These are phyloP conservation scores for Rhodomyrtus tomentosa DNA, from an alignment of 345 rosid genomes.

Conservation along the genomic window DNA sequence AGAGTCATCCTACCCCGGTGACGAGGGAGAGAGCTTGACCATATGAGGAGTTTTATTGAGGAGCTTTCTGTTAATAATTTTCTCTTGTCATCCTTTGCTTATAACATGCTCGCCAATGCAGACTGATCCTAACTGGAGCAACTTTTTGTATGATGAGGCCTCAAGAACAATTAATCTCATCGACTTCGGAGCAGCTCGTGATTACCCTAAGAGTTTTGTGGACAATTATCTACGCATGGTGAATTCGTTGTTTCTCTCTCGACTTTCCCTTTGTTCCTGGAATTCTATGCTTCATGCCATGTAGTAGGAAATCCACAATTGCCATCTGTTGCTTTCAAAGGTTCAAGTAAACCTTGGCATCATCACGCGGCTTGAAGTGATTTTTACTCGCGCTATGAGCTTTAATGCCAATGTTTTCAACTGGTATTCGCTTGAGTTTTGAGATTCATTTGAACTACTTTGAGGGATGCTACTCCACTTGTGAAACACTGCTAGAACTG, in stretches of 20 bases:
- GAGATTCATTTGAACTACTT: not conserved
- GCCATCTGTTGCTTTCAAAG: not conserved
- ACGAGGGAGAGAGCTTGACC: not conserved
- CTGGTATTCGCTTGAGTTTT: not conserved
- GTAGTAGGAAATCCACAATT: not conserved
- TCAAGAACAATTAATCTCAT: constrained; percentile 70
- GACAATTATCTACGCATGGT: constrained; percentile 92
- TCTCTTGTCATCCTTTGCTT: not conserved
- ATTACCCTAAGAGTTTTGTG: constrained; percentile 75
- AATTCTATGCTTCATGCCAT: not conserved
- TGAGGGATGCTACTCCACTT: not conserved
- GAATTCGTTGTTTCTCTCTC: constrained; percentile 1
- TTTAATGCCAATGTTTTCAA: not conserved
- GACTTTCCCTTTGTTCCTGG: not conserved
- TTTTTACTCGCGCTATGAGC: not conserved
- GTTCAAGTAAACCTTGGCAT: not conserved
- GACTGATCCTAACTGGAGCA: constrained; percentile 98
- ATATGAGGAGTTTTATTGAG: not conserved
- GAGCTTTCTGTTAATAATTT: not conserved
- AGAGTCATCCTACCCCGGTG: not conserved
- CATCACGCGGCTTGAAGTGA: not conserved
- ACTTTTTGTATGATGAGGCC: constrained; percentile 67
- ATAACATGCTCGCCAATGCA: constrained; percentile 17
- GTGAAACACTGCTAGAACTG: not conserved
- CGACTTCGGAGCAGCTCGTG: constrained; percentile 94